phyloP scores from a whole-genome alignment of 768 basidiomycete genomes.

The Amanita pseudoporphyria region DNA sequence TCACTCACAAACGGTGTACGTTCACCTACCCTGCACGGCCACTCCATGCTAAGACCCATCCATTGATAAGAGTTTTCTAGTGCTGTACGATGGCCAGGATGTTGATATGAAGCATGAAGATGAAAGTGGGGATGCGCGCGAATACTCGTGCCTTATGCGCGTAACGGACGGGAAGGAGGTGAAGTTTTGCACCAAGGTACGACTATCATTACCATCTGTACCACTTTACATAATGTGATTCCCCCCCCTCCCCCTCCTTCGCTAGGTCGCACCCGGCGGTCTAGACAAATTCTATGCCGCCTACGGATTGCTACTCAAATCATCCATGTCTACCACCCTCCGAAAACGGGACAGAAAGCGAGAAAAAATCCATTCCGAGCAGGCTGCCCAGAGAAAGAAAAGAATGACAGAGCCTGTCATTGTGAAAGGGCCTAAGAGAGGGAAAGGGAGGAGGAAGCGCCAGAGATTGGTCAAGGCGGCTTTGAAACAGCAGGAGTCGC shows the following conservation, averaged over 20 bases:
- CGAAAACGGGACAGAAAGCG: conserved; percentile 93
- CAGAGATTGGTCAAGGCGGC: conserved; percentile 64
- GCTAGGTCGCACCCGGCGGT: conserved; percentile 47
- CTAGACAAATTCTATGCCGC: conserved; percentile 60
- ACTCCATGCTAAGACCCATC: conserved; percentile 6
- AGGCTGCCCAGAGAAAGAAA: conserved; percentile 57
- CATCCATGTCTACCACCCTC: conserved; percentile 59
- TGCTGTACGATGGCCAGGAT: conserved; percentile 63
- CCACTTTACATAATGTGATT: no score
- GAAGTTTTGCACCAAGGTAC: conserved; percentile 71
- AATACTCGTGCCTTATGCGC: conserved; percentile 80
- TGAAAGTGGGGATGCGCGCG: conserved; percentile 36
- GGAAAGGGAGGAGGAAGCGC: conserved; percentile 59
- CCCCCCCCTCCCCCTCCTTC: no score
- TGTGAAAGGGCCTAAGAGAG: conserved; percentile 68
- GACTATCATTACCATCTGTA: no score
- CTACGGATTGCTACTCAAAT: conserved; percentile 75
- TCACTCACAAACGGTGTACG: conserved; percentile 88
- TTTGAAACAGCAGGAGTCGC: conserved; percentile 59
- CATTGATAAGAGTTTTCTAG: conserved; percentile 26
- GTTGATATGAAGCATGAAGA: conserved; percentile 36
- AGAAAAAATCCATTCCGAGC: conserved; percentile 72
- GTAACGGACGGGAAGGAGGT: conserved; percentile 58
- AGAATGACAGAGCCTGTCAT: conserved; percentile 64
- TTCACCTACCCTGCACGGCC: conserved; percentile 15